Evolutionary conservation across 2,329 filamentous ascomycete species (phyloP).

Genomic region (Fusarium clavum): DNA sequence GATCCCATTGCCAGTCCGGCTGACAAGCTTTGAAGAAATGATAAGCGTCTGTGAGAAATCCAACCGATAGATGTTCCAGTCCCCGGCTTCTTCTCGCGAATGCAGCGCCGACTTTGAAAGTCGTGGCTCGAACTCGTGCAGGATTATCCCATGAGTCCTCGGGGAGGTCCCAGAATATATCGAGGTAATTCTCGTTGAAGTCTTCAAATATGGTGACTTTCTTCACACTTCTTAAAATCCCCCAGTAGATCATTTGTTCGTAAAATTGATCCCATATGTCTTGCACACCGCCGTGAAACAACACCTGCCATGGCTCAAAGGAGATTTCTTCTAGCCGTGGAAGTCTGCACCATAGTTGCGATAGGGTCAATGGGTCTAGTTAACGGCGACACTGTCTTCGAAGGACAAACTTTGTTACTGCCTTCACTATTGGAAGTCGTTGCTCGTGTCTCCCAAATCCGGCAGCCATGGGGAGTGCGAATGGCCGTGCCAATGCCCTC

Average conservation of each 20-base stretch:
- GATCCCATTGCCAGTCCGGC: constrained; percentile 2
- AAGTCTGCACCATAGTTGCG: constrained; percentile 14
- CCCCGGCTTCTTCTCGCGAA: neutral
- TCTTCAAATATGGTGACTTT: constrained; percentile 26
- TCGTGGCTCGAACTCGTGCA: constrained; percentile 4
- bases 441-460: neutral
- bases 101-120: fast-evolving
- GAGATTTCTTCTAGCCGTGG: constrained; percentile 10
- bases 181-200: constrained; percentile 29
- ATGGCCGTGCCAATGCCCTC: constrained; percentile 7
- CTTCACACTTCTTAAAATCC: constrained; percentile 40
- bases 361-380: neutral
- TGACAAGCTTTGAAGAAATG: constrained; percentile 11
- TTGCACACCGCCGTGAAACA: neutral
- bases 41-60: constrained; percentile 2
- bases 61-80: constrained; percentile 11
- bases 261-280: neutral
- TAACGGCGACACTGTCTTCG: constrained; percentile 28
- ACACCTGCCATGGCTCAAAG: constrained; percentile 26
- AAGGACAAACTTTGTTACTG: constrained; percentile 22
- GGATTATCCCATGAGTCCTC: neutral
- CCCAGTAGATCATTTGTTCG: neutral
- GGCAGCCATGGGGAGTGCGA: no score
- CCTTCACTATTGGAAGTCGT: constrained; percentile 6
- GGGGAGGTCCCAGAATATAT: neutral